Percentiles rank a stretch among this genome's conserved stretches.
Conservation (phyloP, 306 rosid species). For the Carpinus viminea region DNA sequence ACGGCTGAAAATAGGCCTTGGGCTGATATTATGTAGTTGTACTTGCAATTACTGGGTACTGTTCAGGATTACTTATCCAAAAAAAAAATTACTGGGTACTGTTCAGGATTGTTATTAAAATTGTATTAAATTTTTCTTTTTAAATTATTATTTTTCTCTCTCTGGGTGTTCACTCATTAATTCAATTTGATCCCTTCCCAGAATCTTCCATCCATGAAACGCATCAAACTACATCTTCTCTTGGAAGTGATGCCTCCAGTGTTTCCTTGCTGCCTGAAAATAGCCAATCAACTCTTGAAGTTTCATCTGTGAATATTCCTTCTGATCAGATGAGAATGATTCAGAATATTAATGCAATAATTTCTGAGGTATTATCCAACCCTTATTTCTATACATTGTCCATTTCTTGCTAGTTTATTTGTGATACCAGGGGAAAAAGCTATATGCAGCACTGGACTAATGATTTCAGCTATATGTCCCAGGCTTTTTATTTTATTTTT, state of each 20-base stretch:
- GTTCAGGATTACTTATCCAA: no score
- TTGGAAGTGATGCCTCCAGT: conserved; percentile 41
- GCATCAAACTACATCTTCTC: conserved; percentile 37
- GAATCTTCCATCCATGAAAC: conserved; percentile 40
- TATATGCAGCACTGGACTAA: no score
- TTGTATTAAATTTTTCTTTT: not conserved
- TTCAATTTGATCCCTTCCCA: conserved; percentile 32
- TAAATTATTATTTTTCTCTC: conserved; percentile 10
- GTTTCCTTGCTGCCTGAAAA: conserved; percentile 36
- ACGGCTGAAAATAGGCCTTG: not conserved
- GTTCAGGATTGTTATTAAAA: not conserved
- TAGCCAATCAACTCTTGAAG: conserved; percentile 47
- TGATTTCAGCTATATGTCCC: no score
- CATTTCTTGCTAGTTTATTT: conserved; percentile 9
- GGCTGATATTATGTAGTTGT: not conserved
- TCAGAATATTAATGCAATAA: conserved; percentile 76
- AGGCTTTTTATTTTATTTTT: no score
- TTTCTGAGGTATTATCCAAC: conserved; percentile 73
- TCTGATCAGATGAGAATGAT: conserved; percentile 73
- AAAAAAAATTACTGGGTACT: not conserved
- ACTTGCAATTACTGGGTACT: not conserved
- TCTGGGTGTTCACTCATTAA: conserved; percentile 17
- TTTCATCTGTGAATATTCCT: conserved; percentile 62
- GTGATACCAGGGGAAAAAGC: no score
- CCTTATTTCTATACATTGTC: conserved; percentile 15